These are phyloP conservation scores for Ormosia emarginata DNA, from an alignment of 306 rosid genomes.

Conservation along the genomic window DNA sequence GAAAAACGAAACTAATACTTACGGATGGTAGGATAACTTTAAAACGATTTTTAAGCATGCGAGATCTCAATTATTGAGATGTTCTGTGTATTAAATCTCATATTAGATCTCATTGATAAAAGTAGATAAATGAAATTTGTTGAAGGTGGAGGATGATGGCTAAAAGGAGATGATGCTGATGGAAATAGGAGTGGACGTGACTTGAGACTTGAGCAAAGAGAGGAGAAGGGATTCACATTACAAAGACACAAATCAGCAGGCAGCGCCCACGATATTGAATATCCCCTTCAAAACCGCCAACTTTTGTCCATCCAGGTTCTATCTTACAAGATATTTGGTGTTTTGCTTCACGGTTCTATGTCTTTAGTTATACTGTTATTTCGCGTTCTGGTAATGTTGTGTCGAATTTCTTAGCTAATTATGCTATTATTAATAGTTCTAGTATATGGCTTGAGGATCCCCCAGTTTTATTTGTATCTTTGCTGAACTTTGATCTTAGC, in stretches of 20 bases:
- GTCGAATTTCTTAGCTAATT: too few relatives aligned
- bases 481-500: too few relatives aligned
- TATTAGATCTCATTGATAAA: not conserved
- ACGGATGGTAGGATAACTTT: not conserved
- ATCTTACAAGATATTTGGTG: too few relatives aligned
- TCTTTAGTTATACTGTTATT: too few relatives aligned
- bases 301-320: constrained; percentile 27
- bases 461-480: too few relatives aligned
- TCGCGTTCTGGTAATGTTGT: too few relatives aligned
- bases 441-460: too few relatives aligned
- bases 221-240: not conserved
- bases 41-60: not conserved
- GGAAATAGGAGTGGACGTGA: not conserved
- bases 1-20: not conserved
- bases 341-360: too few relatives aligned
- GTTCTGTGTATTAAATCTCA: not conserved
- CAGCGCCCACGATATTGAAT: constrained; percentile 53
- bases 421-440: too few relatives aligned
- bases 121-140: not conserved
- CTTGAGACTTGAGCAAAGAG: not conserved
- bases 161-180: constrained; percentile 21
- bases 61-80: constrained; percentile 3
- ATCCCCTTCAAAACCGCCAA: constrained; percentile 40
- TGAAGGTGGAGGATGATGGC: not conserved
- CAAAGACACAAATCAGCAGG: constrained; percentile 15